These are phyloP conservation scores for Cyclotella sp. DNA, from an alignment of 108 stramenopile species.

Conservation along the genomic window DNA sequence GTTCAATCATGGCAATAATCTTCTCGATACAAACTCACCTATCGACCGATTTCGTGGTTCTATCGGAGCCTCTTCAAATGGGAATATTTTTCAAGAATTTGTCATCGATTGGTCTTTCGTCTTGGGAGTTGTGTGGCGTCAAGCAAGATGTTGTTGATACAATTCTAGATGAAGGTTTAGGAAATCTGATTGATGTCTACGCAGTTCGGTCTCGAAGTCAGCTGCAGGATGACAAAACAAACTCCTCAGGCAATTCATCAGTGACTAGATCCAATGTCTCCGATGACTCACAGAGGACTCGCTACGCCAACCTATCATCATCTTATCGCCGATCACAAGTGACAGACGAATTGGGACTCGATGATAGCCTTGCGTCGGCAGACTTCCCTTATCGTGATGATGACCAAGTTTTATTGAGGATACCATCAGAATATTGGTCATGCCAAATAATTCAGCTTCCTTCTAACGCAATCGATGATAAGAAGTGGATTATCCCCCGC, in stretches of 20 bases:
- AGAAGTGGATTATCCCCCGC: conserved; percentile 27
- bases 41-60: conserved; percentile 31
- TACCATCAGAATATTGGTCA: conserved; percentile 27
- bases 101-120: conserved; percentile 26
- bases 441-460: conserved; percentile 28
- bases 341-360: conserved; percentile 18
- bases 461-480: conserved; percentile 22
- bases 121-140: conserved; percentile 37
- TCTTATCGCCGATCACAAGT: not conserved
- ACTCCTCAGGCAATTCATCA: too few relatives aligned
- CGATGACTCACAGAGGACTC: too few relatives aligned
- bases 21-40: conserved; percentile 34
- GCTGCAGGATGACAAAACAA: not conserved
- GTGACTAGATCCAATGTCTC: too few relatives aligned
- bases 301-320: too few relatives aligned
- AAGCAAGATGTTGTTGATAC: conserved; percentile 28
- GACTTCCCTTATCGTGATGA: conserved; percentile 43
- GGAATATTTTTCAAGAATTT: conserved; percentile 36
- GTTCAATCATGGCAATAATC: conserved; percentile 33
- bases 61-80: conserved; percentile 21
- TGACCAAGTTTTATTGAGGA: conserved; percentile 12
- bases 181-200: not conserved
- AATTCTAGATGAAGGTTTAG: conserved; percentile 7
- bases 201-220: not conserved
- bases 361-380: conserved; percentile 31